Percentiles rank a stretch among this genome's conserved stretches.
phyloP scores from a whole-genome alignment of 164 flowering plant genomes.

The Aristolochia contorta region DNA sequence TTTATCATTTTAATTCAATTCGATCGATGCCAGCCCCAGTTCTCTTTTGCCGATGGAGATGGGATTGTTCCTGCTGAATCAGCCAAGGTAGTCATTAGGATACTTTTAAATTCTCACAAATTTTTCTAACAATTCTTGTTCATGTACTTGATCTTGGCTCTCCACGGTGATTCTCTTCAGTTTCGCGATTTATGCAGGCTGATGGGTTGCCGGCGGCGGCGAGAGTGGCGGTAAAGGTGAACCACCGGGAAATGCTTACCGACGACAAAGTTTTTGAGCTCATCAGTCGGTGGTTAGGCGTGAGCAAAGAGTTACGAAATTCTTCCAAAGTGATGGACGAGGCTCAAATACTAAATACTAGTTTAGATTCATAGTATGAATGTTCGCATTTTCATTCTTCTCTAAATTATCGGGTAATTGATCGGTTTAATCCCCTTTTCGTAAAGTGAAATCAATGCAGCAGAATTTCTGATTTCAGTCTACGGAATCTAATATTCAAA shows the following conservation, averaged over 20 bases:
- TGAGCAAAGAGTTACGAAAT: constrained; percentile 9
- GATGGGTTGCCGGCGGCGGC: constrained; percentile 61
- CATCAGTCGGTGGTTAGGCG: constrained; percentile 63
- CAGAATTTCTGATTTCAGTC: too few species aligned
- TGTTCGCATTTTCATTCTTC: too few species aligned
- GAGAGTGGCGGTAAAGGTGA: constrained; percentile 56
- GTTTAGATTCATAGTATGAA: too few species aligned
- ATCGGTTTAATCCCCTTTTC: too few species aligned
- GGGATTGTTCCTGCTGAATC: constrained; percentile 88
- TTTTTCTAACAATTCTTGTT: too few species aligned
- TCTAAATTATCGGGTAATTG: too few species aligned
- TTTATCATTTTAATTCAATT: too few species aligned
- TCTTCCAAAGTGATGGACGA: not conserved
- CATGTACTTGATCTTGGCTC: too few species aligned
- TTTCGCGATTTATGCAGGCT: constrained; percentile 30
- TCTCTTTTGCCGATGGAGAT: constrained; percentile 84
- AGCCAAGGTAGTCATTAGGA: constrained; percentile 38
- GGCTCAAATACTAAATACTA: too few species aligned
- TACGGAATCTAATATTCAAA: too few species aligned
- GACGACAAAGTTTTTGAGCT: constrained; percentile 45
- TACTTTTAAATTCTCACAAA: too few species aligned
- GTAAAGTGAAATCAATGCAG: too few species aligned
- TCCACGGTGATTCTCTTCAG: not conserved
- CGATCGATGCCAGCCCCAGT: constrained; percentile 38
- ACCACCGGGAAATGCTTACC: constrained; percentile 49